Evolutionary conservation across 2,329 filamentous ascomycete species (phyloP).

Genomic region (Anthostomella pinea): DNA sequence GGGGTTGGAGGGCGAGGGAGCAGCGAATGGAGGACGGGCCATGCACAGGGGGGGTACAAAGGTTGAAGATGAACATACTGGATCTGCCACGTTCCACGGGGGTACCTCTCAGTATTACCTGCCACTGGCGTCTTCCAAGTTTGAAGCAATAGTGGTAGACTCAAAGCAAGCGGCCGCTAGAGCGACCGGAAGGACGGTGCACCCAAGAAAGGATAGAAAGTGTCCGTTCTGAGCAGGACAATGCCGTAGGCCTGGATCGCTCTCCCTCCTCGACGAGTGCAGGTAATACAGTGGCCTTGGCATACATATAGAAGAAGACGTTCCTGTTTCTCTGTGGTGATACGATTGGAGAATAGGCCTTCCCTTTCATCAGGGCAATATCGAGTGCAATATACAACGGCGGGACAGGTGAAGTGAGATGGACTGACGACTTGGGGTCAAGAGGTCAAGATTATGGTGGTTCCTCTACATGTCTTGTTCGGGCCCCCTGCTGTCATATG

Average conservation of each 20-base stretch:
- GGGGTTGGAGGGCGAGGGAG: slow-evolving; percentile 34
- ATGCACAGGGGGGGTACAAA: slow-evolving; percentile 30
- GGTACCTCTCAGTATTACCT: slow-evolving; percentile 20
- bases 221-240: slow-evolving; percentile 34
- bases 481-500: slow-evolving; percentile 28
- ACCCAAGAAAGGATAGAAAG: slow-evolving; percentile 37
- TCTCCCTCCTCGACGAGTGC: slow-evolving; percentile 28
- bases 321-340: slow-evolving; percentile 31
- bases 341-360: slow-evolving; percentile 36
- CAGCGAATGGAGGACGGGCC: slow-evolving; percentile 30
- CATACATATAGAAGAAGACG: slow-evolving; percentile 37
- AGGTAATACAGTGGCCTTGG: slow-evolving; percentile 37
- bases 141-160: slow-evolving; percentile 30
- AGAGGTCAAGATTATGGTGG: slow-evolving; percentile 25
- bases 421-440: slow-evolving; percentile 24
- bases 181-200: slow-evolving; percentile 37
- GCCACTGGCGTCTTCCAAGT: slow-evolving; percentile 19
- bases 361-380: slow-evolving; percentile 38
- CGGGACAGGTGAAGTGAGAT: slow-evolving; percentile 32
- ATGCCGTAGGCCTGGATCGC: slow-evolving; percentile 25
- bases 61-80: slow-evolving; percentile 31
- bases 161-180: slow-evolving; percentile 29
- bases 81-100: slow-evolving; percentile 28
- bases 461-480: slow-evolving; percentile 23
- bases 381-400: slow-evolving; percentile 40